Base-by-base conservation (phyloP, 306 rosid genomes). In the Hippophae rhamnoides region DNA sequence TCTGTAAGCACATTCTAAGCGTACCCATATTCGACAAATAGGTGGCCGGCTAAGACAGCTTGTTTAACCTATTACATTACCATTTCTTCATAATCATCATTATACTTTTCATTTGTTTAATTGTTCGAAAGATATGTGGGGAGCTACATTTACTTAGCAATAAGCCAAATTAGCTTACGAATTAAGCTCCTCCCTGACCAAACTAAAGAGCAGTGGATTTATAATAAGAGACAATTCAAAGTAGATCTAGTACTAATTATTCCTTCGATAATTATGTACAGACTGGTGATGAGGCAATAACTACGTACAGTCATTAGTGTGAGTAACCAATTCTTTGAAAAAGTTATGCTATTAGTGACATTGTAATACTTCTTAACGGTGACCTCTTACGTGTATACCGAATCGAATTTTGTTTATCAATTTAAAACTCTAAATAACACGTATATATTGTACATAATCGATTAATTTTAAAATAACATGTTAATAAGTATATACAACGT, bases 21-120 rank as follows among this genome's bases (percentile, higher is more conserved):
- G 9, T 18, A 76, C 75, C 65, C 73, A 79, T 74, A 76, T 76
- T 82, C 68, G 93, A 88, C 93, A 86, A 86, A 78, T 64, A 49
- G 62, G 49, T 67, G 90, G 95, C 90, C 99, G 96, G 96, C 99
- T 64, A 80, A 84, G 82, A 81, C 84, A 85, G 85, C 95, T 85
- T 50, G 54, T 66, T 81, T 85, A 66, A 88, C 96, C 74, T 83
- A 92, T 77, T 77, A 31, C 78, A 52, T 55, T 49, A 83, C 69
- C 71, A 43, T 59, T 13, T 63, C 54, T 74, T 65, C 58, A 47
- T 70, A 31, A 47, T 12, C 13, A 5, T 54, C 51, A 52, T 63
- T 59, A 66, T 56, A 82, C 74, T 70, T 67, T 61, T 6, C 1
- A 13, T 18, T 43, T 71, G 62, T 58, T 41, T n/a, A n/a, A n/a